Conservation (phyloP, 169 alveolate species). For the Cyclospora cayetanensis region DNA sequence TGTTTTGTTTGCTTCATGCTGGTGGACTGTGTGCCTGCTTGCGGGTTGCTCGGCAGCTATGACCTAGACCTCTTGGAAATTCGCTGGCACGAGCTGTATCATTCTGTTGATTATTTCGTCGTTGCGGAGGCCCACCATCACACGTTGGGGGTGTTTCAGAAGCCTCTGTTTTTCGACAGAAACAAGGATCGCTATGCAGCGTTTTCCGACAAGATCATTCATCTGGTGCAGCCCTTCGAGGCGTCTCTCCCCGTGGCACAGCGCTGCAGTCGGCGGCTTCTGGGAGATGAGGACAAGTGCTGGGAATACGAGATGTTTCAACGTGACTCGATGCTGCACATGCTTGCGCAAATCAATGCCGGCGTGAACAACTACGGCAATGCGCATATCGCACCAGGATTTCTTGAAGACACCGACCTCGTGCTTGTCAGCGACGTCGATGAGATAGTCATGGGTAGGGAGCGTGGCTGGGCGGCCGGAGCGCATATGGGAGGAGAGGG, state of each 20-base stretch:
- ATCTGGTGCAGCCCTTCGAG: conserved; percentile 33
- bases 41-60: neutral
- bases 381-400: conserved; percentile 1
- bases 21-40: neutral
- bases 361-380: conserved; percentile 37
- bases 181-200: conserved; percentile 13
- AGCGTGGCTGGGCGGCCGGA: no score
- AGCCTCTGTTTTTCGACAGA: conserved; percentile 48
- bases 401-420: conserved; percentile 30
- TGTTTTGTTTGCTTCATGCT: neutral
- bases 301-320: conserved; percentile 58
- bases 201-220: conserved; percentile 25
- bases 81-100: conserved; percentile 49
- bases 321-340: conserved; percentile 36
- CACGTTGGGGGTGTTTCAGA: conserved; percentile 52
- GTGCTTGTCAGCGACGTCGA: conserved; percentile 56
- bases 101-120: conserved; percentile 57
- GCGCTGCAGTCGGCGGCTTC: neutral
- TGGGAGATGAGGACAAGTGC: conserved; percentile 14
- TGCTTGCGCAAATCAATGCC: conserved; percentile 54
- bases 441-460: conserved; percentile 57
- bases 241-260: conserved; percentile 15
- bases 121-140: conserved; percentile 61
- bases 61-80: conserved; percentile 60
- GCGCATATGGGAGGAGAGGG: no score